Evolutionary conservation across 257 asterid species (phyloP).

Genomic region (Nicotiana otophora): DNA sequence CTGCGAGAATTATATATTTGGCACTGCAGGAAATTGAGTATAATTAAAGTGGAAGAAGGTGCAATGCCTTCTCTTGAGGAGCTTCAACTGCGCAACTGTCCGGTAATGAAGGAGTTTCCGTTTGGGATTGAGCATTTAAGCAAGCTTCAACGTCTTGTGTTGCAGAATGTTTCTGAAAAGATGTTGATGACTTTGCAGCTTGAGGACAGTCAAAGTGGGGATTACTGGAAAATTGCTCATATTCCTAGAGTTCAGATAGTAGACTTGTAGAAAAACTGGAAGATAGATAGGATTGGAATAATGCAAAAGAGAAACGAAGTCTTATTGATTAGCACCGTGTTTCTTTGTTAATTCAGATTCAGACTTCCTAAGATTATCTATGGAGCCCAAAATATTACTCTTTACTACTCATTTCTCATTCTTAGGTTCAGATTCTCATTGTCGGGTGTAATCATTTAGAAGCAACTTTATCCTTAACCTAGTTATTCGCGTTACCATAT

Average conservation of each 20-base stretch:
- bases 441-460: too few species aligned
- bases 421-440: too few species aligned
- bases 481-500: too few species aligned
- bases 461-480: too few species aligned
- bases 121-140: neutral
- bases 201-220: neutral
- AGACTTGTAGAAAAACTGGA: neutral
- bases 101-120: neutral
- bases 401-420: neutral
- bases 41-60: slow-evolving; percentile 22
- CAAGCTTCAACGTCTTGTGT: neutral
- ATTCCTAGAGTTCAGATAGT: neutral
- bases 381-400: neutral
- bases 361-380: neutral
- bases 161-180: neutral
- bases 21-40: slow-evolving; percentile 7
- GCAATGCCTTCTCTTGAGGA: slow-evolving; percentile 27
- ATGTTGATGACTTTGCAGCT: neutral
- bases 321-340: neutral
- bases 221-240: slow-evolving; percentile 11
- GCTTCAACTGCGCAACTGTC: neutral
- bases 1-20: slow-evolving; percentile 19
- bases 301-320: neutral
- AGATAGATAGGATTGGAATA: neutral
- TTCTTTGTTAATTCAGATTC: neutral